Evolutionary conservation across 805 yeast genomes (phyloP), one percentile per base, ranked within the genome.

Genomic region (Wickerhamomyces mucosus): DNA sequence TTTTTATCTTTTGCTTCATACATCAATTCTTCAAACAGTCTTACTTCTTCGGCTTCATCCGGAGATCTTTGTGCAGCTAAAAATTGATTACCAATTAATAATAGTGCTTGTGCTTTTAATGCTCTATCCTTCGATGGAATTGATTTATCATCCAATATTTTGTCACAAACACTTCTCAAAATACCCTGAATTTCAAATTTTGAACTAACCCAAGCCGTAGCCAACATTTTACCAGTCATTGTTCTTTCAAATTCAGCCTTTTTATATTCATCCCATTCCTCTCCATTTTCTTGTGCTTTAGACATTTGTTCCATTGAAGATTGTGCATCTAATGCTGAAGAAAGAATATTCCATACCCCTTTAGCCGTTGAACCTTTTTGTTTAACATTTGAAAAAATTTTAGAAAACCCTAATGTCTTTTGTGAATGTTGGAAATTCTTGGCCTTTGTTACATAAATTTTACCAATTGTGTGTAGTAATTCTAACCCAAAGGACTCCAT

Each of bases 401-500:
- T 88, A 17, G 94, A 79, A 18, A 92, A 68, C 1, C 98, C 98
- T 44, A 83, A 71, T 21, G 89, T 80, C 54, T 76, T 82, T 46
- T 78, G 77, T 1, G 96, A 74, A 48, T 72, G 75, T 32, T 85
- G 59, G 36, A 72, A 75, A 16, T 81, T 83, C 36, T 72, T 64
- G 3, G 94, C 94, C 49, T 85, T 85, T 21, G 70, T 64, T 34
- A 67, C 67, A 56, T 92, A 92, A 5, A 83, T 72, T 38, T 69
- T 69, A 14, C 97, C 96, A 39, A 92, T 79, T 14, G 89, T 62
- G 42, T 79, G 86, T 41, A 89, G 61, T 31, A 92, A 65, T 57
- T 89, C 95, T 31, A 89, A 58, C 11, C 99, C 99, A 60, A 92
- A 92, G 33, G 95, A 83, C 64, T 92, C 98, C 69, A 85, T 73